Conservation (phyloP, 2,329 filamentous ascomycete genomes). For the Pseudogymnoascus sp. region DNA sequence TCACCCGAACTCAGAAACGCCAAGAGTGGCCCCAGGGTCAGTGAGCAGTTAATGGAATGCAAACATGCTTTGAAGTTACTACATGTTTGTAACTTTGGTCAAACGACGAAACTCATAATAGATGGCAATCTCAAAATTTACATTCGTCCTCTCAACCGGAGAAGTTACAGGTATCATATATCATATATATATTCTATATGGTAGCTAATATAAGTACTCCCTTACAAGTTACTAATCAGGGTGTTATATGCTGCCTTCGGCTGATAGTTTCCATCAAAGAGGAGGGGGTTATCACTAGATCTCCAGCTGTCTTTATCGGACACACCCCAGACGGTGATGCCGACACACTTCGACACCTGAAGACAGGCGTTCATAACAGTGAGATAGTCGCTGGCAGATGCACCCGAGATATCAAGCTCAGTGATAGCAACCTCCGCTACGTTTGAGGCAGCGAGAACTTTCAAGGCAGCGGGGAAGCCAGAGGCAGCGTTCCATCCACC, state of each 20-base stretch:
- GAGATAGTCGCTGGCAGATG: conserved; percentile 39
- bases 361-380: conserved; percentile 27
- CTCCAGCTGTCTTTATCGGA: conserved; percentile 44
- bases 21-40: background rate
- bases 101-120: no score
- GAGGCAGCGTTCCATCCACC: conserved; percentile 37
- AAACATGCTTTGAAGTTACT: no score
- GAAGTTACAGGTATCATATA: no score
- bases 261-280: conserved; percentile 46
- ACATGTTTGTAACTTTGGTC: no score
- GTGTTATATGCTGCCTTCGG: conserved; percentile 47
- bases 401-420: conserved; percentile 59
- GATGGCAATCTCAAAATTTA: no score
- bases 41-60: no score
- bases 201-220: background rate
- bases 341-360: conserved; percentile 27
- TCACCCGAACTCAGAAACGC: background rate
- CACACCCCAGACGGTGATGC: conserved; percentile 30
- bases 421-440: conserved; percentile 43
- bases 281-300: conserved; percentile 41
- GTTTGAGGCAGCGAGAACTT: conserved; percentile 15
- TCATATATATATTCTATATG: no score
- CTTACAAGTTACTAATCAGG: conserved; percentile 20
- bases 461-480: conserved; percentile 17
- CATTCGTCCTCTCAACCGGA: no score